phyloP scores from a whole-genome alignment of 305 asterid species.

The Fraxinus ornus region DNA sequence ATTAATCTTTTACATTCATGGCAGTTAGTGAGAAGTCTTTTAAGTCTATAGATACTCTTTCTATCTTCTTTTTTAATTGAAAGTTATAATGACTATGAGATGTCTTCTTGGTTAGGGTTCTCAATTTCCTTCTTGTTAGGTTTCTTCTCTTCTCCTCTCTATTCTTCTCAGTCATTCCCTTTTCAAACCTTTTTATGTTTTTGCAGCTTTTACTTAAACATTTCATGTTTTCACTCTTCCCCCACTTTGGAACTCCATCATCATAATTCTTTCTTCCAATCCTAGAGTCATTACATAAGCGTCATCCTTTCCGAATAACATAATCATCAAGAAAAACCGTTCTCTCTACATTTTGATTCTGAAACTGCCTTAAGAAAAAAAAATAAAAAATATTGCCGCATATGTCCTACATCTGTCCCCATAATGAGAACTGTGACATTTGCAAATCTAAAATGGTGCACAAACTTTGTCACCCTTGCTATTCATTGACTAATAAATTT shows the following conservation, averaged over 20 bases:
- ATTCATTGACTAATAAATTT: neutral
- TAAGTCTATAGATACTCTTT: neutral
- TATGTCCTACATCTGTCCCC: neutral
- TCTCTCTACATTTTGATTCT: neutral
- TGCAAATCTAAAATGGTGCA: neutral
- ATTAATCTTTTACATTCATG: neutral
- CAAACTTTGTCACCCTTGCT: neutral
- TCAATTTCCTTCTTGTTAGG: neutral
- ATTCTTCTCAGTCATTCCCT: neutral
- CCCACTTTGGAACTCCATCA: neutral
- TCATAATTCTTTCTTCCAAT: conserved; percentile 4
- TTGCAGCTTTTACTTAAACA: no score
- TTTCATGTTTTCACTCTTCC: neutral
- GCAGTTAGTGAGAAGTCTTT: neutral
- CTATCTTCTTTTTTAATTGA: neutral
- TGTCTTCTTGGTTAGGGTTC: neutral
- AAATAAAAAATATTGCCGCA: neutral
- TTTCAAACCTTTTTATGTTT: no score
- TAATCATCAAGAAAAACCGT: neutral
- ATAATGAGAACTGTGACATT: neutral
- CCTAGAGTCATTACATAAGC: neutral
- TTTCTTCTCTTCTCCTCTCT: conserved; percentile 1
- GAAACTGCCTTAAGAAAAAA: neutral
- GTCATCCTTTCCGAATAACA: neutral
- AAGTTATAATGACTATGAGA: neutral